Base-by-base conservation (phyloP, 176 grass and related monocot genomes). In the Rhipidocladum racemiflorum region DNA sequence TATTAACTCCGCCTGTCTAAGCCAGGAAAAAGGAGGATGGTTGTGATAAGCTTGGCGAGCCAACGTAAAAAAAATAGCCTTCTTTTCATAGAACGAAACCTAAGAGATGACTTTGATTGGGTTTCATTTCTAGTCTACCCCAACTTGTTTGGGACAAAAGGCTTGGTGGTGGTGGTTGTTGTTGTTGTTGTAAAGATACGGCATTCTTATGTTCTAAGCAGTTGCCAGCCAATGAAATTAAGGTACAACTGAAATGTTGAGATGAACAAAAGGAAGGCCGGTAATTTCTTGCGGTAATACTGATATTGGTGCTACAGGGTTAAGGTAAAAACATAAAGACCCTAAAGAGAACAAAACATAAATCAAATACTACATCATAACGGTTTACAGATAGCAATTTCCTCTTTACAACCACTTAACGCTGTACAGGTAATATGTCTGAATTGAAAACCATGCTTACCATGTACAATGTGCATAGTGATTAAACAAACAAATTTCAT, bases 291-390 rank as follows among this genome's bases (percentile, higher is more conserved):
- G 20, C 23, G 53, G 20, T 23, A 55, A 23, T 23, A 55, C 66
- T 35, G 28, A 56, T 62, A 38, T 50, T 63, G 16, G 7, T 25
- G 10, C 11, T 75, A 30, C 2, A 38, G 50, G 14, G 20, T 80
- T 18, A 79, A 42, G 38, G 57, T 11, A 35, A 76, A 76, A 83
- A 83, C 5, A 77, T 63, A 44, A 77, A 83, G 56, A 48, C 43
- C 39, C 17, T 24, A 50, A 34, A 39, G 68, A 68, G 2, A 60
- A 20, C 36, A 61, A 60, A 20, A 30, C 50, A 39, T 50, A 54
- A 53, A 60, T 53, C 54, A 81, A 56, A 60, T 78, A 20, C 18
- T n/a, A 72, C 34, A 79, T 82, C 46, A 64, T 35, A 25, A 69
- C 48, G 4, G 43, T 82, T 42, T 43, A 69, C 40, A 43, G 20